Conservation (phyloP, 257 asterid genomes). For the Scutellaria barbata region DNA sequence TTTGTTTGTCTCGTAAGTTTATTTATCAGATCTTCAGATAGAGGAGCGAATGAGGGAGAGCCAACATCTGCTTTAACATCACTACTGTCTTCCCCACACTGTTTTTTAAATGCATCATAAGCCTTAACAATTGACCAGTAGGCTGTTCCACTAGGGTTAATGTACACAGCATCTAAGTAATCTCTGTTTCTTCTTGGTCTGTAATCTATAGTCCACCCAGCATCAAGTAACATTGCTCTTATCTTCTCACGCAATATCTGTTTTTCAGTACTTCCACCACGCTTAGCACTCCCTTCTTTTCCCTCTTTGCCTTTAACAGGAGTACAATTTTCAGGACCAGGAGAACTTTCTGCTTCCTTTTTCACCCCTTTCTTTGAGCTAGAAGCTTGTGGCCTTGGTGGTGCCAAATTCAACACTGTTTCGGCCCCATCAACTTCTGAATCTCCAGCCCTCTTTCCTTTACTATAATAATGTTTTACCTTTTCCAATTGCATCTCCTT, state of each 20-base stretch:
- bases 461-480: constrained; percentile 39
- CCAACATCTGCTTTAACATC: constrained; percentile 45
- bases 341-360: constrained; percentile 49
- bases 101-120: constrained; percentile 86
- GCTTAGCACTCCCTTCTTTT: constrained; percentile 57
- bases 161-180: constrained; percentile 90
- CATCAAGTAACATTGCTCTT: constrained; percentile 72
- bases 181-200: constrained; percentile 94
- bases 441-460: constrained; percentile 47
- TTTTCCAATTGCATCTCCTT: constrained; percentile 45
- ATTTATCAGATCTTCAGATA: constrained; percentile 74
- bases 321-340: constrained; percentile 39
- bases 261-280: constrained; percentile 88
- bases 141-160: constrained; percentile 87
- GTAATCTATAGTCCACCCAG: constrained; percentile 95
- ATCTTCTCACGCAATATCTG: constrained; percentile 86
- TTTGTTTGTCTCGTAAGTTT: constrained; percentile 87
- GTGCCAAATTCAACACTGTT: constrained; percentile 55
- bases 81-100: constrained; percentile 54
- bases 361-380: constrained; percentile 59
- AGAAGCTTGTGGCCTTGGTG: constrained; percentile 46
- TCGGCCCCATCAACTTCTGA: constrained; percentile 55
- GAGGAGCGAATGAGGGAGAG: constrained; percentile 60
- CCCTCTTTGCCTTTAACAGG: constrained; percentile 49
- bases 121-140: constrained; percentile 98